A percentile compares a stretch with the other conserved stretches of the same genome.
Conservation (phyloP, 495 filamentous ascomycete genomes). For the Hyaloscypha hepaticicola region DNA sequence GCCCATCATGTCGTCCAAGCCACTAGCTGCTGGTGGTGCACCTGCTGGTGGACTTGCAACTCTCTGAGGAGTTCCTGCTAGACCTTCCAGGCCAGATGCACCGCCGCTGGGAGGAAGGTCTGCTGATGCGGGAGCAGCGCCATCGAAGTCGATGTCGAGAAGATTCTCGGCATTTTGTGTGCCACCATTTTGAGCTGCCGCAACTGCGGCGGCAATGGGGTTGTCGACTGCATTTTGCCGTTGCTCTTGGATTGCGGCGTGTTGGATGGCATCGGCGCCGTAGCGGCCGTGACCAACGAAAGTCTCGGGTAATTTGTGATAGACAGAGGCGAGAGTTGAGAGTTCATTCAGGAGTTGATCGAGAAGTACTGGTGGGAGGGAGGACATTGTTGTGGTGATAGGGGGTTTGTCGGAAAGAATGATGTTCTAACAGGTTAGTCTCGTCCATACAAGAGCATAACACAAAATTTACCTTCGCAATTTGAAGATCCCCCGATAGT, state of each 20-base stretch:
- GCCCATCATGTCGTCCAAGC: slow-evolving; percentile 88
- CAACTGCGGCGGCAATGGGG: slow-evolving; percentile 83
- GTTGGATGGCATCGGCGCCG: slow-evolving; percentile 91
- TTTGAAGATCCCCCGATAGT: slow-evolving; percentile 85
- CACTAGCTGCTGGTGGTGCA: slow-evolving; percentile 50
- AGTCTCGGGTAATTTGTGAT: slow-evolving; percentile 95
- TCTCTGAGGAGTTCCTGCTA: slow-evolving; percentile 78
- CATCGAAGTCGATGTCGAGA: slow-evolving; percentile 97
- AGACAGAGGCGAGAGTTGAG: slow-evolving; percentile 97
- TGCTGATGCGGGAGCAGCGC: slow-evolving; percentile 83
- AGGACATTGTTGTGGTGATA: slow-evolving; percentile 89
- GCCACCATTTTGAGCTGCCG: slow-evolving; percentile 58
- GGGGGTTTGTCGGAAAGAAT: slow-evolving; percentile 92
- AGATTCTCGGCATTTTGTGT: slow-evolving; percentile 86
- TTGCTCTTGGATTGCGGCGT: slow-evolving; percentile 95
- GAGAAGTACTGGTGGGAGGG: slow-evolving; percentile 76
- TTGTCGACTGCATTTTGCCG: slow-evolving; percentile 89
- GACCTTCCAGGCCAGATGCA: slow-evolving; percentile 67
- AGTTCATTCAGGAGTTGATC: slow-evolving; percentile 86
- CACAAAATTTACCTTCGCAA: slow-evolving; percentile 63
- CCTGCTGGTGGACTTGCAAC: slow-evolving; percentile 59
- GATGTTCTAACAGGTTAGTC: slow-evolving; percentile 60
- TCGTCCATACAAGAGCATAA: background rate
- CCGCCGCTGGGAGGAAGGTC: slow-evolving; percentile 62
- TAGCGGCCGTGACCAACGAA: slow-evolving; percentile 95